Conservation (phyloP, 2,329 filamentous ascomycete species). For the Beauveria scarabaeidicola region DNA sequence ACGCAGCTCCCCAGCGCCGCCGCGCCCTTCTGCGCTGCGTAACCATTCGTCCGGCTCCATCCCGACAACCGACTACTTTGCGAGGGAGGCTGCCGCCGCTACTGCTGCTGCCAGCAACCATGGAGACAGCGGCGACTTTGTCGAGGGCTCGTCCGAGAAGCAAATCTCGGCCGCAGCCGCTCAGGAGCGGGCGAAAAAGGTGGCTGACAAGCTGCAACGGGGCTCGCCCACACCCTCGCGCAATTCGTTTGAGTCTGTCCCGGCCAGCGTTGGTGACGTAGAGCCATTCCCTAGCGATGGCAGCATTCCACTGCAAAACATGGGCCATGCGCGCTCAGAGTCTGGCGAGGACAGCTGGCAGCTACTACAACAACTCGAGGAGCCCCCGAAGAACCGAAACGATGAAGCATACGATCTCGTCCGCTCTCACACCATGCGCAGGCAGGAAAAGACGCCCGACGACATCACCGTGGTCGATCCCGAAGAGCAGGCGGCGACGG, state of each 20-base stretch:
- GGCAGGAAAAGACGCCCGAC: constrained; percentile 2
- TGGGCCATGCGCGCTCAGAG: constrained; percentile 15
- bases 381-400: constrained; percentile 19
- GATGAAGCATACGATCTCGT: constrained; percentile 35
- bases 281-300: constrained; percentile 18
- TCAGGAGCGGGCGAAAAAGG: constrained; percentile 33
- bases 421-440: constrained; percentile 29
- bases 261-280: constrained; percentile 19
- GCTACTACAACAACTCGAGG: constrained; percentile 10
- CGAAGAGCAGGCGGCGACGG: constrained; percentile 11
- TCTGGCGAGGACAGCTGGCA: constrained; percentile 12
- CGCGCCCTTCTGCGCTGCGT: constrained; percentile 10
- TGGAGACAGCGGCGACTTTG: not conserved
- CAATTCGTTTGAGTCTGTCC: constrained; percentile 27
- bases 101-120: constrained; percentile 1
- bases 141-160: constrained; percentile 14
- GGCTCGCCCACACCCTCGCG: constrained; percentile 28
- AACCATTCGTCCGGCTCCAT: constrained; percentile 12
- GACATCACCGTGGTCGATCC: constrained; percentile 16
- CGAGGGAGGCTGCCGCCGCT: constrained; percentile 9
- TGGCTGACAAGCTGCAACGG: constrained; percentile 31
- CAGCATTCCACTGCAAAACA: constrained; percentile 25
- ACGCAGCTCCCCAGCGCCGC: constrained; percentile 6
- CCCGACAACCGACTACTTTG: constrained; percentile 9
- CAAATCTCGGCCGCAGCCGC: constrained; percentile 31